Conservation (phyloP, 371 early-diverging fungal genomes). For the Batkoa obscura region DNA sequence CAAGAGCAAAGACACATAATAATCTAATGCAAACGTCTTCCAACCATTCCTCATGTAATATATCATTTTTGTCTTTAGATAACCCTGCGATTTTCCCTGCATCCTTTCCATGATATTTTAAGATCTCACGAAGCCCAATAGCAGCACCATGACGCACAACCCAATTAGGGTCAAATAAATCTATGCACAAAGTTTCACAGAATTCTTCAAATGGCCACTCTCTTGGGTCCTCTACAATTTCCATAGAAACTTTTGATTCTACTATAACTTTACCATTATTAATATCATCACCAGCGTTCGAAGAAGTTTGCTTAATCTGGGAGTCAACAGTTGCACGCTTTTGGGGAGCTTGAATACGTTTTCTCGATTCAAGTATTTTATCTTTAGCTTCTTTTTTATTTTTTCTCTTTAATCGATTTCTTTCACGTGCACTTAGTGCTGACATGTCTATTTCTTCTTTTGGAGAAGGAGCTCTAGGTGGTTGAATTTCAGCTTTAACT, state of each 20-base stretch:
- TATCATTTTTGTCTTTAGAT: conserved; percentile 31
- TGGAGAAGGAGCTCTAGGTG: conserved; percentile 10
- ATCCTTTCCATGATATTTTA: conserved; percentile 72
- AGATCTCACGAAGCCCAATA: conserved; percentile 73
- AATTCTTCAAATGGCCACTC: conserved; percentile 89
- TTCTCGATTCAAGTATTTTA: not conserved
- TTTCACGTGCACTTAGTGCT: conserved; percentile 79
- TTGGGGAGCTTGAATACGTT: not conserved
- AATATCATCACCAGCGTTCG: no score
- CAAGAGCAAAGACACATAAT: conserved; percentile 80
- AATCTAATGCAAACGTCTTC: conserved; percentile 78
- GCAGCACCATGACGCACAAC: conserved; percentile 92
- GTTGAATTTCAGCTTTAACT: conserved; percentile 7
- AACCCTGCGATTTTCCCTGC: conserved; percentile 36
- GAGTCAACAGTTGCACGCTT: not conserved
- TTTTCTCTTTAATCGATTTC: conserved; percentile 73
- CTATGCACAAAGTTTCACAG: conserved; percentile 73
- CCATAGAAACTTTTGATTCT: not conserved
- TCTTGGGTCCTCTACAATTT: conserved; percentile 6
- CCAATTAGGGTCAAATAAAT: conserved; percentile 82
- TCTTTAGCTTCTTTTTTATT: conserved; percentile 56
- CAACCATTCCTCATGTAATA: conserved; percentile 52
- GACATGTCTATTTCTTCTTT: conserved; percentile 33
- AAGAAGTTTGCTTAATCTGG: not conserved
- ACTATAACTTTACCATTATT: not conserved